phyloP scores from a whole-genome alignment of 1,139 yeast genomes.

The Magnusiomyces ingens region DNA sequence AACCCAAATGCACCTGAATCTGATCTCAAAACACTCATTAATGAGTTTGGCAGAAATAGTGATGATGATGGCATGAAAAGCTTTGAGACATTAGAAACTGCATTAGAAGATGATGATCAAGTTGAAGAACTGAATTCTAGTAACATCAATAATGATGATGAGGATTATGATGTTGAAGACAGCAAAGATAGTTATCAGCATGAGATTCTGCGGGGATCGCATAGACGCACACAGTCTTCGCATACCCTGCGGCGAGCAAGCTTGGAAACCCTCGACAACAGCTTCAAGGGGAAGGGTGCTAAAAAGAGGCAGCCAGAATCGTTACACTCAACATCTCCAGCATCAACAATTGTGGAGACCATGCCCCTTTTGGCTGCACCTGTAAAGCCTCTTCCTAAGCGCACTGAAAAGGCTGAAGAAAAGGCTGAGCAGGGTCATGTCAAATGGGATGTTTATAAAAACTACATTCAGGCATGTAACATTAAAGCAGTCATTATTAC shows the following conservation, averaged over 20 bases:
- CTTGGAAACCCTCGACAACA: conserved; percentile 45
- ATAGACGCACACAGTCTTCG: neutral
- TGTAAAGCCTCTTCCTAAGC: conserved; percentile 17
- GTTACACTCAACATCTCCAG: too few species aligned
- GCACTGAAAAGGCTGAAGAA: conserved; percentile 40
- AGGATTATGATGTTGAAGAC: neutral
- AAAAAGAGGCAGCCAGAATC: conserved; percentile 7
- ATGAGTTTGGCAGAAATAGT: conserved; percentile 33
- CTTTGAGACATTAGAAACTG: conserved; percentile 4
- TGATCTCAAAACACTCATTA: conserved; percentile 25
- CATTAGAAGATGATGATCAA: conserved; percentile 2
- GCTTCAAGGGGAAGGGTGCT: conserved; percentile 20
- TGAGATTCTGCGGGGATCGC: neutral
- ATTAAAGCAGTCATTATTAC: conserved; percentile 54
- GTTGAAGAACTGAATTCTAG: too few species aligned
- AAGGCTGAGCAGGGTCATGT: conserved; percentile 83
- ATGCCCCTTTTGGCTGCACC: neutral
- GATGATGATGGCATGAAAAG: conserved; percentile 4
- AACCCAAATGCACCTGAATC: conserved; percentile 17
- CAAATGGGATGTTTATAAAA: conserved; percentile 71
- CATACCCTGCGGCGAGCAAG: conserved; percentile 67
- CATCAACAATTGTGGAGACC: too few species aligned
- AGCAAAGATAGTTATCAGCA: neutral
- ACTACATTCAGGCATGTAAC: conserved; percentile 82
- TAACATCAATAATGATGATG: neutral